Evolutionary conservation across 225 moss, liverwort and hornwort species (phyloP).

Genomic region (Bryoerythrophyllum caledonicum): DNA sequence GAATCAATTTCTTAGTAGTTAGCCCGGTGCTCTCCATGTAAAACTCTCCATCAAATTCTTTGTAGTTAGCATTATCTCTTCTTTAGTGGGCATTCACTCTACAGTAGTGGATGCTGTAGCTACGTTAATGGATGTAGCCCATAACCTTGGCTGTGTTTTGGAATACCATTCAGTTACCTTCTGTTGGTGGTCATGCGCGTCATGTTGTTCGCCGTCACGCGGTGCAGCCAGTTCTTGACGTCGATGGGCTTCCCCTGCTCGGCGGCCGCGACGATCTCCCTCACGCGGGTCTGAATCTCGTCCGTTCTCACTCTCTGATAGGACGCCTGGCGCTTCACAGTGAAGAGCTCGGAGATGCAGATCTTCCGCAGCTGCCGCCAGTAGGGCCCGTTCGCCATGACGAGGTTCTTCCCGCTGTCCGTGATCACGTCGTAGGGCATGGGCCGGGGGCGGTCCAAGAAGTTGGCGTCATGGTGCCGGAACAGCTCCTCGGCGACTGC

Average conservation of each 20-base stretch:
- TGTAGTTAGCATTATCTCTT: too few relatives aligned
- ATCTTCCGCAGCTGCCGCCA: conserved; percentile 26
- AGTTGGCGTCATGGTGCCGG: not conserved
- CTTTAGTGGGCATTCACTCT: too few relatives aligned
- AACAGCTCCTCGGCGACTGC: not conserved
- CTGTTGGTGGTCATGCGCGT: conserved; percentile 22
- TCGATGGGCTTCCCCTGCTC: conserved; percentile 13
- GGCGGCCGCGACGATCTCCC: conserved; percentile 9
- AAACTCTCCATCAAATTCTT: too few relatives aligned
- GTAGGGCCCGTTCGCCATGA: not conserved
- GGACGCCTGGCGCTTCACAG: not conserved
- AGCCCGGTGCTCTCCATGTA: too few relatives aligned
- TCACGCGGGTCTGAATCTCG: conserved; percentile 8
- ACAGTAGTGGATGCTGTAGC: too few relatives aligned
- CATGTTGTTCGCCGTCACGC: conserved; percentile 19
- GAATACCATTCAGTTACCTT: not conserved
- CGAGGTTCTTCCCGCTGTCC: not conserved
- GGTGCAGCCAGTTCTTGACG: not conserved
- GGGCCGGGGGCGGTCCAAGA: not conserved
- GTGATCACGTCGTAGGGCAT: not conserved
- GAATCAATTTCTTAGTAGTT: too few relatives aligned
- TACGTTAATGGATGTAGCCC: too few relatives aligned
- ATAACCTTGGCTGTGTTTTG: not conserved
- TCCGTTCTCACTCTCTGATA: conserved; percentile 8
- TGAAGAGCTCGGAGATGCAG: conserved; percentile 4